Percentiles rank a stretch among this genome's conserved stretches.
These are phyloP conservation scores for Grosmannia serpens DNA, from an alignment of 2,329 filamentous ascomycete species.

Conservation along the genomic window DNA sequence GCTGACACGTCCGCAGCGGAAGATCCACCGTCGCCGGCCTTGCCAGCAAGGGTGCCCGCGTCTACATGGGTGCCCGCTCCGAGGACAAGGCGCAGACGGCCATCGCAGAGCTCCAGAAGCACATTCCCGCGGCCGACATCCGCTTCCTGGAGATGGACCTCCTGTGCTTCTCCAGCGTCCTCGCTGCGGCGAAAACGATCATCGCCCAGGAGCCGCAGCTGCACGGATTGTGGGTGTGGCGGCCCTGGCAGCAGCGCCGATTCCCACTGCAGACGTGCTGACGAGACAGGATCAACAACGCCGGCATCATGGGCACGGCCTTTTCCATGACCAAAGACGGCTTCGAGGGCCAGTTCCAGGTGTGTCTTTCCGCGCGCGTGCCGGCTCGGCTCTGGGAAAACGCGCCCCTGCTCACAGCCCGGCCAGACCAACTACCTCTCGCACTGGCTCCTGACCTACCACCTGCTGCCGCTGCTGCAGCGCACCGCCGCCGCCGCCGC, in stretches of 20 bases:
- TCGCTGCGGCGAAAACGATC: conserved; percentile 21
- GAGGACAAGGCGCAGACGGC: conserved; percentile 19
- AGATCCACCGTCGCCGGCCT: conserved; percentile 24
- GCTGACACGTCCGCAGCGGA: conserved; percentile 14
- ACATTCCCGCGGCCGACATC: conserved; percentile 19
- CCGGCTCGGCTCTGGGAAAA: no score
- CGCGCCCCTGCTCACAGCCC: not conserved
- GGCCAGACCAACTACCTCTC: conserved; percentile 28
- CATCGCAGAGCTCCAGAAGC: conserved; percentile 21
- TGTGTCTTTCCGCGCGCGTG: not conserved
- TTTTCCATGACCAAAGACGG: conserved; percentile 23
- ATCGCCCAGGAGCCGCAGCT: conserved; percentile 17
- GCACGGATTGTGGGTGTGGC: conserved; percentile 16
- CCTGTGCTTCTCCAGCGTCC: conserved; percentile 22
- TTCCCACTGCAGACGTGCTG: not conserved
- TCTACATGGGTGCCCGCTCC: conserved; percentile 29
- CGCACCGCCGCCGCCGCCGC: conserved; percentile 15
- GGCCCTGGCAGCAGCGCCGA: not conserved
- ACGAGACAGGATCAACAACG: conserved; percentile 17
- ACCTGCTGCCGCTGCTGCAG: conserved; percentile 25
- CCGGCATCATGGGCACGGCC: conserved; percentile 19
- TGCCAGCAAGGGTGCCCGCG: conserved; percentile 24
- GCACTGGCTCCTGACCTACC: conserved; percentile 28
- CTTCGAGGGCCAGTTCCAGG: conserved; percentile 23
- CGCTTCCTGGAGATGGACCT: conserved; percentile 25